Conservation (phyloP, 2,329 filamentous ascomycete genomes). For the Bipolaris gigantea region DNA sequence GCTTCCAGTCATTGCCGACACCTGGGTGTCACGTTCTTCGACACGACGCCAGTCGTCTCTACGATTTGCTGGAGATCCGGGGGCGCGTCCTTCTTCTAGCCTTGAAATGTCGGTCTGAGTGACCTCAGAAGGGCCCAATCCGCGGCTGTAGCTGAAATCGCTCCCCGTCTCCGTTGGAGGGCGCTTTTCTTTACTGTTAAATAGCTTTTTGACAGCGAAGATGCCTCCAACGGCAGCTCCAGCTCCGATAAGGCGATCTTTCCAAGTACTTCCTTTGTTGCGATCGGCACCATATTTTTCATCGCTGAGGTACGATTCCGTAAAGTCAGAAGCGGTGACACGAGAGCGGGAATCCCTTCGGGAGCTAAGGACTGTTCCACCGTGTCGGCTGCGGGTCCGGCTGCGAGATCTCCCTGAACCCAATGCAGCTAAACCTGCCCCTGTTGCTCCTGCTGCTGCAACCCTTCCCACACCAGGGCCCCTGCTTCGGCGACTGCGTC, state of each 20-base stretch:
- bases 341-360: conserved; percentile 35
- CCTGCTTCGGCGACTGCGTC: conserved; percentile 37
- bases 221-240: conserved; percentile 48
- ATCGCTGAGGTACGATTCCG: conserved; percentile 43
- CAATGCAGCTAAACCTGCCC: conserved; percentile 60
- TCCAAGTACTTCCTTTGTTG: conserved; percentile 46
- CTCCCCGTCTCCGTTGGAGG: conserved; percentile 53
- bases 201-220: conserved; percentile 58
- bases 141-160: conserved; percentile 57
- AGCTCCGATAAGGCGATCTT: conserved; percentile 50
- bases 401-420: conserved; percentile 46
- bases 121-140: conserved; percentile 53
- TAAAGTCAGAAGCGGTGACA: conserved; percentile 30
- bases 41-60: conserved; percentile 41
- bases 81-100: conserved; percentile 58
- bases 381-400: conserved; percentile 36
- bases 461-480: conserved; percentile 50
- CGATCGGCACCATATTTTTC: conserved; percentile 48
- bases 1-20: conserved; percentile 53
- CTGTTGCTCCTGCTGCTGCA: conserved; percentile 59
- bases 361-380: conserved; percentile 40
- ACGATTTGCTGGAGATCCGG: conserved; percentile 48
- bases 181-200: conserved; percentile 54
- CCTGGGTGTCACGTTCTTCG: conserved; percentile 44
- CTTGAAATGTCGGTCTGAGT: conserved; percentile 53